Percentiles rank a stretch among this genome's conserved stretches.
Conservation (phyloP, 768 basidiomycete genomes). For the Phanerochaete sordida region DNA sequence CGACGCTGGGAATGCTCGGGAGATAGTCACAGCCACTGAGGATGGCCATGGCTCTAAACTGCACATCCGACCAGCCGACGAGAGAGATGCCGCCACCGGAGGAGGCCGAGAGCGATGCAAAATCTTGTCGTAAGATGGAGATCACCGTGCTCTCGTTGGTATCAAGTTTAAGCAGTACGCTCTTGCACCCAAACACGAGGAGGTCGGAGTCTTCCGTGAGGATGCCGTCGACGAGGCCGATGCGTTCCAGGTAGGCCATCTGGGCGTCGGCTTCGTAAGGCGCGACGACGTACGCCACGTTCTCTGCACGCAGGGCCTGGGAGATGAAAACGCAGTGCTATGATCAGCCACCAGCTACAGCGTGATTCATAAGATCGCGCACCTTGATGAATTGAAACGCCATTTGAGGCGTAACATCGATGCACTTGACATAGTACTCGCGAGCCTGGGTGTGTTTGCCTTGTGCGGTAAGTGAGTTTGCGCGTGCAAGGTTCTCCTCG, state of each 20-base stretch:
- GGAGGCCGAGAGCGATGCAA: slow-evolving; percentile 51
- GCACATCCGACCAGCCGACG: slow-evolving; percentile 82
- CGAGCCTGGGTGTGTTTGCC: slow-evolving; percentile 80
- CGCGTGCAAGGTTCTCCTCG: slow-evolving; percentile 72
- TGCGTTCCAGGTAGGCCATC: slow-evolving; percentile 84
- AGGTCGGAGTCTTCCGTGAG: slow-evolving; percentile 98
- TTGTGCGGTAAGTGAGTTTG: slow-evolving; percentile 68
- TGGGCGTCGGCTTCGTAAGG: slow-evolving; percentile 99
- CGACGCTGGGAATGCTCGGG: slow-evolving; percentile 85
- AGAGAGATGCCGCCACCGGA: slow-evolving; percentile 66
- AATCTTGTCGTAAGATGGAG: slow-evolving; percentile 64
- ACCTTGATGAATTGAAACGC: slow-evolving; percentile 98
- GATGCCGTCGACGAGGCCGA: slow-evolving; percentile 82
- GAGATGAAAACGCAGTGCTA: not conserved
- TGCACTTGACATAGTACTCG: slow-evolving; percentile 84
- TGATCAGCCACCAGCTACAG: not conserved
- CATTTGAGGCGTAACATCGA: slow-evolving; percentile 97
- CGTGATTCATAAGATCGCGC: slow-evolving; percentile 14
- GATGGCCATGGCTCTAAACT: slow-evolving; percentile 93
- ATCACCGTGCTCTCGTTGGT: slow-evolving; percentile 56
- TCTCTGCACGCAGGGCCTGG: slow-evolving; percentile 85
- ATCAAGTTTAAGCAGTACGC: slow-evolving; percentile 94
- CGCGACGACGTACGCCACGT: slow-evolving; percentile 83
- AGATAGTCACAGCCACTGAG: slow-evolving; percentile 92
- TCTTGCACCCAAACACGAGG: slow-evolving; percentile 93